These are phyloP conservation scores for Penicillium arizonense DNA, from an alignment of 495 filamentous ascomycete species.

Conservation along the genomic window DNA sequence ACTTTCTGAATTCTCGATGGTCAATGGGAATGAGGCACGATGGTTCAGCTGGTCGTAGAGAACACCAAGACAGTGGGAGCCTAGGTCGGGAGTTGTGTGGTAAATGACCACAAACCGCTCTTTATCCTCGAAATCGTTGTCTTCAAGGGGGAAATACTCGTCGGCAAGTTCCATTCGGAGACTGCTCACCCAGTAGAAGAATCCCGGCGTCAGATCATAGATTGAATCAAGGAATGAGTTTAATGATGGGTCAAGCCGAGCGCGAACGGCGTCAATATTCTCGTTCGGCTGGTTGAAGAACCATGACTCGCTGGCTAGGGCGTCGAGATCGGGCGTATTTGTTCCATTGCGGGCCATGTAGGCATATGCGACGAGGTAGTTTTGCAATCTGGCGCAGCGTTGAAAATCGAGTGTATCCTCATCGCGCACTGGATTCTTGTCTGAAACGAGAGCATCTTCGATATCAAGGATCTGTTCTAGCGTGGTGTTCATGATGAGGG, in stretches of 20 bases:
- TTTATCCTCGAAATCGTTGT: constrained; percentile 16
- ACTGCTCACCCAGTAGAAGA: constrained; percentile 25
- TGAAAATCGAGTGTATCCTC: no score
- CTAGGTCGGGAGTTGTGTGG: constrained; percentile 3
- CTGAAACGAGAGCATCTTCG: no score
- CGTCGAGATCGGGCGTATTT: no score
- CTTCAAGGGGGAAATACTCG: constrained; percentile 4
- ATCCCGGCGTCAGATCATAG: constrained; percentile 11
- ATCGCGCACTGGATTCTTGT: no score
- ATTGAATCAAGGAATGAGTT: constrained; percentile 25
- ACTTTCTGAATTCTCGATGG: constrained; percentile 9
- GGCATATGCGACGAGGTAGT: no score
- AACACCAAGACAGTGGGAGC: constrained; percentile 15
- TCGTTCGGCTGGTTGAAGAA: background rate
- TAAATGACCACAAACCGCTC: constrained; percentile 22
- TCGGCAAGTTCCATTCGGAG: constrained; percentile 10
- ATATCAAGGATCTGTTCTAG: no score
- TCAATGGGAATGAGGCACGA: constrained; percentile 13
- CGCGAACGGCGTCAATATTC: constrained; percentile 10
- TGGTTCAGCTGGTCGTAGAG: constrained; percentile 19
- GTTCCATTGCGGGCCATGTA: no score
- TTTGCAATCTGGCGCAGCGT: no score
- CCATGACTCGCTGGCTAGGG: constrained; percentile 6
- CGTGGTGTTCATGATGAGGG: no score
- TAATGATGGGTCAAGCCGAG: constrained; percentile 22